A percentile compares a stretch with the other conserved stretches of the same genome.
Evolutionary conservation across 139 green algal species (phyloP).

Genomic region (Ettlia oleoabundans): DNA sequence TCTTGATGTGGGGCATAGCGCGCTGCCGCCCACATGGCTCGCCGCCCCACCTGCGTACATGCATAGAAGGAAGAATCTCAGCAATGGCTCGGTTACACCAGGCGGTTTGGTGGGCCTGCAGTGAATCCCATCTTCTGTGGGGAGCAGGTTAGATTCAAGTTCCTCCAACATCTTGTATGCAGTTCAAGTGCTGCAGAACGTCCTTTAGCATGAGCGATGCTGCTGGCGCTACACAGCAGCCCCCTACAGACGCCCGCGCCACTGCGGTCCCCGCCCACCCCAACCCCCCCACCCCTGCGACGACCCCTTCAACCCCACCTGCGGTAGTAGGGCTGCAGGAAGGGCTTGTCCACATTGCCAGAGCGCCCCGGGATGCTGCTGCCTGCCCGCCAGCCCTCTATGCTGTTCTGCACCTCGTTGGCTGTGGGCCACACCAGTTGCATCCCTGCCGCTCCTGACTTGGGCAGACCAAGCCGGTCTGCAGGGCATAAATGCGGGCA

Average conservation of each 20-base stretch:
- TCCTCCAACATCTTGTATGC: too few relatives aligned
- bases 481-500: not conserved
- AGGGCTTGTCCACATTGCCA: conserved; percentile 71
- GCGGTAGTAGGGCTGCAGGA: conserved; percentile 63
- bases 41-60: conserved; percentile 61
- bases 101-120: too few relatives aligned
- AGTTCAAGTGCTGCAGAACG: too few relatives aligned
- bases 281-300: not conserved
- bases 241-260: too few relatives aligned
- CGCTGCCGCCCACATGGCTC: conserved; percentile 56
- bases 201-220: too few relatives aligned
- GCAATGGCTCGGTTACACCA: too few relatives aligned
- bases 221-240: too few relatives aligned
- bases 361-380: conserved; percentile 63
- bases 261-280: too few relatives aligned
- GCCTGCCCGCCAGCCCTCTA: conserved; percentile 78
- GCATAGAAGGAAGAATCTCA: not conserved
- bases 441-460: conserved; percentile 1
- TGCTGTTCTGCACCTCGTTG: conserved; percentile 56
- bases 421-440: conserved; percentile 77
- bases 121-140: too few relatives aligned
- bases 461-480: conserved; percentile 15
- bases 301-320: conserved; percentile 29
- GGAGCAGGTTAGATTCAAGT: too few relatives aligned
- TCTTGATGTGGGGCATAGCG: conserved; percentile 89